Evolutionary conservation across 257 asterid genomes (phyloP).

Genomic region (Fraxinus anomala): DNA sequence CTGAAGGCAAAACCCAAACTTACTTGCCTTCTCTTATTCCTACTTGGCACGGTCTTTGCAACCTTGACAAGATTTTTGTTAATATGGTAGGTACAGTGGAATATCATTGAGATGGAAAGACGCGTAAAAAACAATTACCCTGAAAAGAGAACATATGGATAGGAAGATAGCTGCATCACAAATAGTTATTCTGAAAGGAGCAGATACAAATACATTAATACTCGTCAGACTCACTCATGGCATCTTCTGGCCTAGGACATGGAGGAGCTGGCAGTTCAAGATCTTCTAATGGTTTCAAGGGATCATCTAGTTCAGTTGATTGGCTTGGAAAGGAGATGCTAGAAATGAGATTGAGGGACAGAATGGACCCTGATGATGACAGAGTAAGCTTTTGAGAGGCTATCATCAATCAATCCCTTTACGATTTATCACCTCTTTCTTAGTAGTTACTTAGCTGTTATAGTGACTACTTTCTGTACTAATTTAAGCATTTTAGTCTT

Average conservation of each 20-base stretch:
- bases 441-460: constrained; percentile 6
- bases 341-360: constrained; percentile 88
- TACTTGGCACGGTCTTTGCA: constrained; percentile 5
- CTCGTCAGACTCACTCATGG: constrained; percentile 48
- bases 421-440: constrained; percentile 4
- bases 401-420: background rate
- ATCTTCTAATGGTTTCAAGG: constrained; percentile 64
- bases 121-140: constrained; percentile 28
- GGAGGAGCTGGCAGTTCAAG: constrained; percentile 79
- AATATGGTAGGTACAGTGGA: constrained; percentile 44
- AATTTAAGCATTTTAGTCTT: constrained; percentile 4
- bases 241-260: constrained; percentile 65
- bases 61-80: constrained; percentile 25
- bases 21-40: constrained; percentile 14
- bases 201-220: constrained; percentile 30
- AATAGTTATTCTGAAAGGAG: constrained; percentile 11
- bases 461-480: constrained; percentile 2
- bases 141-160: constrained; percentile 21
- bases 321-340: constrained; percentile 97
- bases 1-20: background rate
- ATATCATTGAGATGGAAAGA: constrained; percentile 43
- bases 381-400: constrained; percentile 55
- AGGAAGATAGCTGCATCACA: background rate
- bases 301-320: constrained; percentile 92
- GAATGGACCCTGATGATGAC: constrained; percentile 73